Percentiles rank a stretch among this genome's conserved stretches.
These are phyloP conservation scores for Lasiodiplodia hormozganensis DNA, from an alignment of 2,329 filamentous ascomycete genomes.

Conservation along the genomic window DNA sequence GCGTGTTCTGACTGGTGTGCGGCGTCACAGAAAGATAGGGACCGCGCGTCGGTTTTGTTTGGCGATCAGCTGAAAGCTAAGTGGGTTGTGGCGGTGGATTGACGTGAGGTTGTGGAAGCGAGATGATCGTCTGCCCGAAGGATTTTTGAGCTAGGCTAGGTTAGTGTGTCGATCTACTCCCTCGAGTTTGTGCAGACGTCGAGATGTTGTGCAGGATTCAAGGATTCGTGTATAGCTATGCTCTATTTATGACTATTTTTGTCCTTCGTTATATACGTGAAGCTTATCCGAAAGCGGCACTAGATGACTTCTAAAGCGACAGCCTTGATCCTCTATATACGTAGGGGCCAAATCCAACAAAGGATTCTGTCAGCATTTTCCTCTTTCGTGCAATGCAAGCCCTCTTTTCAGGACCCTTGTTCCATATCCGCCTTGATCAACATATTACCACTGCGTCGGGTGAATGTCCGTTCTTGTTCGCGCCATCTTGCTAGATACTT, in stretches of 20 bases:
- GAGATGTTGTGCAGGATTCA: not conserved
- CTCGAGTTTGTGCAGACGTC: not conserved
- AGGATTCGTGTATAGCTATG: not conserved
- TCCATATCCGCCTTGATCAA: not conserved
- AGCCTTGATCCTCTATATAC: not conserved
- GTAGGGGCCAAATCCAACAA: not conserved
- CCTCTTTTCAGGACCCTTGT: not conserved
- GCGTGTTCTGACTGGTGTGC: not conserved
- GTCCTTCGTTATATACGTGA: not conserved
- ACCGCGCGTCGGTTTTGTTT: not conserved
- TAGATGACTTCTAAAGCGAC: not conserved
- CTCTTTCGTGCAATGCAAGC: not conserved
- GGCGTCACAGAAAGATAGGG: not conserved
- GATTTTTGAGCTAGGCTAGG: not conserved
- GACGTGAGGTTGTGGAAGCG: not conserved
- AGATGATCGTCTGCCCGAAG: slow-evolving; percentile 1
- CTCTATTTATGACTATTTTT: not conserved
- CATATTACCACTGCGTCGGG: not conserved
- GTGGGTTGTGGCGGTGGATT: not conserved
- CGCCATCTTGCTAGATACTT: not conserved
- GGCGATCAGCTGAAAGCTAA: slow-evolving; percentile 1
- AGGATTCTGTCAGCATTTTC: not conserved
- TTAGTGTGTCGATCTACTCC: not conserved
- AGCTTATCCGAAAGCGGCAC: not conserved
- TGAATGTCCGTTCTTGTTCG: not conserved